These are phyloP conservation scores for Eucalyptus curtisii DNA, from an alignment of 345 rosid genomes.

Conservation along the genomic window DNA sequence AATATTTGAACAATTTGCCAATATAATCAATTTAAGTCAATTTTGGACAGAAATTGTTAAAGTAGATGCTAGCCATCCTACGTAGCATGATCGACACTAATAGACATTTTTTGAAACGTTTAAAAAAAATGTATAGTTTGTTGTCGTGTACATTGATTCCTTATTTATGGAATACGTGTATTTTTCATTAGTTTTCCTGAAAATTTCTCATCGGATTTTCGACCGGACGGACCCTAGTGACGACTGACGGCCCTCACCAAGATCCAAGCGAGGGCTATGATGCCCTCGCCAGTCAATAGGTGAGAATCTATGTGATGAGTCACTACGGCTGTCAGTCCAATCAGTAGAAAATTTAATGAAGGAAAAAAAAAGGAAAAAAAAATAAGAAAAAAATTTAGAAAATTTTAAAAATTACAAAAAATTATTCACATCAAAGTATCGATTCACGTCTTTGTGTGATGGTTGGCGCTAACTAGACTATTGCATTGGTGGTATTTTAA, in stretches of 20 bases:
- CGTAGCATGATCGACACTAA: no score
- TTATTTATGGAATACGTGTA: background rate
- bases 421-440: rapidly evolving
- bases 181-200: background rate
- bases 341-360: background rate
- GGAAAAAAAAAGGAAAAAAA: background rate
- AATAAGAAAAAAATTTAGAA: rapidly evolving
- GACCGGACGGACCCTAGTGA: background rate
- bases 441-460: rapidly evolving
- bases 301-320: background rate
- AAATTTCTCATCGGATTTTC: background rate
- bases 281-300: background rate
- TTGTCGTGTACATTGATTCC: background rate
- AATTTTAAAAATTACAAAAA: background rate
- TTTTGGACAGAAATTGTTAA: rapidly evolving
- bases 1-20: no score
- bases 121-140: background rate
- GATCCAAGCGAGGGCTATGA: background rate
- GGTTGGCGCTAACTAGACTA: rapidly evolving
- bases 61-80: no score
- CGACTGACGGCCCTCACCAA: rapidly evolving
- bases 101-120: no score
- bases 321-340: background rate
- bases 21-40: no score
- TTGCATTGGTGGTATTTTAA: background rate